A percentile compares a stretch with the other conserved stretches of the same genome.
Conservation (phyloP, 768 basidiomycete species). For the Amanita fuliginea region DNA sequence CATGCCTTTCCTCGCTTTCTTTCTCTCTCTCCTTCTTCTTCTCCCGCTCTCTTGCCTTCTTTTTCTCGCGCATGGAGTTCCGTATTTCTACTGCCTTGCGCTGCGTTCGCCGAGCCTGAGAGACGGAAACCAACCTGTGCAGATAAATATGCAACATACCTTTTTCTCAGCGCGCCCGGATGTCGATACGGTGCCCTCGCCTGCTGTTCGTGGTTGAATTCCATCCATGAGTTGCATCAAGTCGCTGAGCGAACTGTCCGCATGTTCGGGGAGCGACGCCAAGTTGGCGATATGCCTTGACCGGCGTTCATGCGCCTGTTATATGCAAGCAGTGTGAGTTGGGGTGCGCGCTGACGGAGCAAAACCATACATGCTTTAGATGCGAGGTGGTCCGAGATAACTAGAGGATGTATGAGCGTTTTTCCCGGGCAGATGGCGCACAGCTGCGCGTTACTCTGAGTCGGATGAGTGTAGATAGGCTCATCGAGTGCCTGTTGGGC, state of each 20-base stretch:
- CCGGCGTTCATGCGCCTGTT: slow-evolving; percentile 57
- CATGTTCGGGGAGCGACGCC: slow-evolving; percentile 14
- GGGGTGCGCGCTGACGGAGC: too few relatives aligned
- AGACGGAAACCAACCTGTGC: background rate
- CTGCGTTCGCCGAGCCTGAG: background rate
- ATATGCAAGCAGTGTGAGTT: too few relatives aligned
- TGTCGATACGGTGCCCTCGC: slow-evolving; percentile 12
- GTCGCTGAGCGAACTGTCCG: background rate
- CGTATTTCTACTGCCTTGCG: background rate
- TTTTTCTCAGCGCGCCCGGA: slow-evolving; percentile 59
- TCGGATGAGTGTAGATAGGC: slow-evolving; percentile 49
- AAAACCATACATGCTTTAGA: slow-evolving; percentile 45
- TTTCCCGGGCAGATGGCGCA: slow-evolving; percentile 70
- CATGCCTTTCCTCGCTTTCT: background rate
- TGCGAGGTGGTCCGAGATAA: slow-evolving; percentile 44
- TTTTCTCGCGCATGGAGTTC: slow-evolving; percentile 3
- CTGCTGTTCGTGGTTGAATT: slow-evolving; percentile 11
- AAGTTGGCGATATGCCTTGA: slow-evolving; percentile 37
- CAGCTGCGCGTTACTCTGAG: slow-evolving; percentile 41
- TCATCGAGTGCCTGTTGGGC: slow-evolving; percentile 50
- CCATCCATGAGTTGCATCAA: slow-evolving; percentile 11
- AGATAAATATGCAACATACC: slow-evolving; percentile 20
- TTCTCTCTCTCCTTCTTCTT: background rate
- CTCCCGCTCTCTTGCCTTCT: background rate
- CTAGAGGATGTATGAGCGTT: slow-evolving; percentile 45